Base-by-base conservation (phyloP, 177 flowering plant genomes). In the Vitis hybrid region DNA sequence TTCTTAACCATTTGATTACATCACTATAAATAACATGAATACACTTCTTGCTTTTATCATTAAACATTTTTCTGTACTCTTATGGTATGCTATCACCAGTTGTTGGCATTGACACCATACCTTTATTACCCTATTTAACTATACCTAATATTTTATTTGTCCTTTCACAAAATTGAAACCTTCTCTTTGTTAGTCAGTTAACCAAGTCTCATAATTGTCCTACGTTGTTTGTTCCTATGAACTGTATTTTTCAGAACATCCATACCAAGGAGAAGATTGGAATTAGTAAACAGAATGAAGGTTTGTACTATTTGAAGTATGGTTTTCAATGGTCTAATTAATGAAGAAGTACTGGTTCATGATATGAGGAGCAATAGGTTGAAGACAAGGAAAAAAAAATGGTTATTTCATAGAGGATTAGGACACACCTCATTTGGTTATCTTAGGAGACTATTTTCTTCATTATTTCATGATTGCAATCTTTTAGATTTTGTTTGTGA, bases 211-310 rank as follows among this genome's bases (percentile, higher is more conserved):
- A 68, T 59, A 59, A 59, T 31, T 47, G 54, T 68, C 19, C 0
- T 59, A 49, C 31, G 51, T n/a, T 9, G 3, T 67, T 67, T 12
- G 53, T 62, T 33, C 33, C 62, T 57, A 24, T 38, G 6, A 38
- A 5, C 0, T 38, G 9, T 38, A 38, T 38, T 38, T 57, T 67
- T 31, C 13, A 67, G 38, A 38, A 67, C 70, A 67, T 57, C 62
- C 70, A 67, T 67, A 67, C 62, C 15, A 33, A 57, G 62, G 70
- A 68, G 47, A 68, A 13, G 71, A 68, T 68, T 68, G 64, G 56
- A 38, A 68, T 38, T 68, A 31, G 38, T 20, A 68, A 49, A 68
- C 15, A 68, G 0, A 17, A 15, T 18, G 64, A 64, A 58, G 62
- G 71, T 9, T 68, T 68, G 71, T 68, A 58, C 64, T 58, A 68